Conservation (phyloP, 495 filamentous ascomycete species). For the Parmelia sp. region DNA sequence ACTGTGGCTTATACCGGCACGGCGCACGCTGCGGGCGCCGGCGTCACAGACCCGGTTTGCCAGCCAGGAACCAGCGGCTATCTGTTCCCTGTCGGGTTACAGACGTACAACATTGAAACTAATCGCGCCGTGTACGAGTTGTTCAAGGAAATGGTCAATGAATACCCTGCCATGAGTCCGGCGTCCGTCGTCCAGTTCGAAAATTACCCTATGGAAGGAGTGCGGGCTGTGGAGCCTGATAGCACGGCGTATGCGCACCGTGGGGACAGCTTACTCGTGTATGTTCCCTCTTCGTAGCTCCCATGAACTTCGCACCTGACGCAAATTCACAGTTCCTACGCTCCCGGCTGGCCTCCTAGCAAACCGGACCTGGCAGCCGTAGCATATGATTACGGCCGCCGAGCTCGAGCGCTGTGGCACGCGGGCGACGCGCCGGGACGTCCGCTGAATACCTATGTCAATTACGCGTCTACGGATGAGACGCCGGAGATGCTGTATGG, state of each 20-base stretch:
- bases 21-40: slow-evolving; percentile 22
- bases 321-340: slow-evolving; percentile 9
- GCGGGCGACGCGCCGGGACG: slow-evolving; percentile 21
- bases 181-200: not conserved
- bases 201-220: not conserved
- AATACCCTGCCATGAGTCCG: slow-evolving; percentile 16
- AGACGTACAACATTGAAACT: slow-evolving; percentile 24
- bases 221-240: not conserved
- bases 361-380: slow-evolving; percentile 21
- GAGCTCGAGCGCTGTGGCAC: slow-evolving; percentile 26
- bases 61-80: slow-evolving; percentile 28
- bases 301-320: not conserved
- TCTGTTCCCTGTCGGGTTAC: slow-evolving; percentile 23
- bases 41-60: slow-evolving; percentile 19
- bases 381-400: slow-evolving; percentile 24
- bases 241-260: not conserved
- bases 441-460: slow-evolving; percentile 37
- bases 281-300: slow-evolving; percentile 24
- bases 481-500: slow-evolving; percentile 38
- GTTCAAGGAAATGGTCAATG: slow-evolving; percentile 6
- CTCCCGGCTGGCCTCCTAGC: slow-evolving; percentile 22
- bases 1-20: slow-evolving; percentile 24
- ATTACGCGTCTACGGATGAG: slow-evolving; percentile 48
- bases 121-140: slow-evolving; percentile 26
- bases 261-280: not conserved